Evolutionary conservation across 805 yeast species (phyloP), one percentile per base, ranked within the genome.

Genomic region (Alloascoidea hylecoeti): DNA sequence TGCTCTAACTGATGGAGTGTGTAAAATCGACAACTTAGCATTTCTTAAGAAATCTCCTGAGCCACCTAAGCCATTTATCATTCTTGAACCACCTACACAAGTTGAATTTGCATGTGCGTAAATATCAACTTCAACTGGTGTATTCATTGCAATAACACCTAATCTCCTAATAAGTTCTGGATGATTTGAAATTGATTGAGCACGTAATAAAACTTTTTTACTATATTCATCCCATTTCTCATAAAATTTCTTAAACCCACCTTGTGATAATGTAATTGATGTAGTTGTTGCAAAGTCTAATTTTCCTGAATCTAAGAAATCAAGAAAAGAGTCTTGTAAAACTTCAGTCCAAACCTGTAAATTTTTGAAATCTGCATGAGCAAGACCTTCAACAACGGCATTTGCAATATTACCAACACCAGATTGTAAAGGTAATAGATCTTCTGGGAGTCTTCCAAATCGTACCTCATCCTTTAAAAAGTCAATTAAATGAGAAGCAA

Each of bases 321-420:
- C 95, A 51, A 92, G 69, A 75, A 92, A 92, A 1, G 97, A 86
- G 60, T 92, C 98, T 64, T 92, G 98, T 60, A 92, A 73, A 19
- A 92, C 98, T 65, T 92, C 98, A 17, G 97, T 92, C 96, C 97
- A 92, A 33, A 92, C 98, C 44, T 72, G 79, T 57, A 92, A 70
- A 57, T 86, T 72, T 61, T 82, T 79, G 69, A 92, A 92, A 19
- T 77, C 66, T 4, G 96, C 89, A 39, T 66, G 73, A 16, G 96
- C 88, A 47, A 92, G 72, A 39, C 97, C 98, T 55, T 84, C 96
- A 49, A 92, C 92, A 45, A 92, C 94, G 34, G 98, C 97, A 53
- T 92, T 92, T 49, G 97, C 97, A 59, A 92, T 85, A 62, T 92
- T 92, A 59, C 98, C 98, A 49, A 92, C 92, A 59, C 98, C 98